These are phyloP conservation scores for Syzygium aromaticum DNA, from an alignment of 345 rosid genomes.

Conservation along the genomic window DNA sequence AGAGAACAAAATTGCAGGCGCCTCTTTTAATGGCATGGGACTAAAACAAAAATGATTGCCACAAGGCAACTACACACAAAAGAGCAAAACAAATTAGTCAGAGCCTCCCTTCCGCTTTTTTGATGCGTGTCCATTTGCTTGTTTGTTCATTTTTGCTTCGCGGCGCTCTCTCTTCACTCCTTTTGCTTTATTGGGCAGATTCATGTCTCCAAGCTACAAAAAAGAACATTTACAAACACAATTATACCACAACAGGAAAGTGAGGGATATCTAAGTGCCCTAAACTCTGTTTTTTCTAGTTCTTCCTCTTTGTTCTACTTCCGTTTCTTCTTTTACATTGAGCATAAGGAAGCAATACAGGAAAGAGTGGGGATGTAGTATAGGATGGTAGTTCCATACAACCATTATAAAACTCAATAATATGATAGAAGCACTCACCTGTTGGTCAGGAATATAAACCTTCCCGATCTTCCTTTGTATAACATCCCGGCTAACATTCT, in stretches of 20 bases:
- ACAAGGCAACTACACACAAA: neutral
- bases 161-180: slow-evolving; percentile 94
- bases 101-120: slow-evolving; percentile 65
- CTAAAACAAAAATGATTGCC: neutral
- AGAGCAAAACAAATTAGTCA: slow-evolving; percentile 4
- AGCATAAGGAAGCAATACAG: neutral
- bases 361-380: neutral
- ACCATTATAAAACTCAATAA: neutral
- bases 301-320: neutral
- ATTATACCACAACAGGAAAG: neutral
- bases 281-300: neutral
- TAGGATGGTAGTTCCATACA: neutral
- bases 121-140: slow-evolving; percentile 18
- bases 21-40: neutral
- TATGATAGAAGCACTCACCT: slow-evolving; percentile 30
- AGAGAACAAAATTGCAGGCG: neutral
- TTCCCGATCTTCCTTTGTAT: slow-evolving; percentile 58
- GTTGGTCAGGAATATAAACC: slow-evolving; percentile 90
- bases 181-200: slow-evolving; percentile 56
- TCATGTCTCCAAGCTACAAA: slow-evolving; percentile 47
- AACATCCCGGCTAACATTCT: slow-evolving; percentile 62
- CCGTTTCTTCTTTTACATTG: neutral
- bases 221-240: neutral
- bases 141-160: slow-evolving; percentile 51
- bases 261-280: neutral